Conservation (phyloP, 208 protist species). For the Porcisia hertigi region DNA sequence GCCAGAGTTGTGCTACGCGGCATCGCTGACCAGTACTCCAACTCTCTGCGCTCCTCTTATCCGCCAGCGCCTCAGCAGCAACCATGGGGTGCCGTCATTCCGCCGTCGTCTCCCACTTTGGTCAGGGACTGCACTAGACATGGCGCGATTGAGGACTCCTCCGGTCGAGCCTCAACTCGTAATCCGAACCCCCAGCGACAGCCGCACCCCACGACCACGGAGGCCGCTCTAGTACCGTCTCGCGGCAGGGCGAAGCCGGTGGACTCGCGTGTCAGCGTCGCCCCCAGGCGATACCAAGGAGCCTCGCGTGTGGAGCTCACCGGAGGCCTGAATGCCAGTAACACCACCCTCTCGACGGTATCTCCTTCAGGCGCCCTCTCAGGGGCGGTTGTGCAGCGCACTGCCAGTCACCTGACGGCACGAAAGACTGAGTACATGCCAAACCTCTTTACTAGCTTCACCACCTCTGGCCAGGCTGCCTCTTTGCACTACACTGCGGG, state of each 20-base stretch:
- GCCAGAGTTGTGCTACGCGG: constrained; percentile 8
- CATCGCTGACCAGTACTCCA: constrained; percentile 21
- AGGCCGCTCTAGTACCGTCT: neutral
- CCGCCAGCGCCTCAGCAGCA: constrained; percentile 12
- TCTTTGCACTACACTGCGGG: constrained; percentile 33
- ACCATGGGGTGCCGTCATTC: neutral
- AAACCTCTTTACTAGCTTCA: constrained; percentile 30
- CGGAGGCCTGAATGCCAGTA: neutral
- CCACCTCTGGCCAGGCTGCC: constrained; percentile 17
- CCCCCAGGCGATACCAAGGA: constrained; percentile 16
- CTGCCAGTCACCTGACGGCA: constrained; percentile 6
- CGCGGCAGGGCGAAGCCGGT: constrained; percentile 6
- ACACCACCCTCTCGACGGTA: neutral
- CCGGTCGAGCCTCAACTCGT: neutral
- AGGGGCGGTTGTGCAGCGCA: constrained; percentile 11
- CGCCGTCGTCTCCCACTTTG: neutral
- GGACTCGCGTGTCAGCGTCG: constrained; percentile 8
- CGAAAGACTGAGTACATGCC: constrained; percentile 34
- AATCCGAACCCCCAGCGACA: neutral
- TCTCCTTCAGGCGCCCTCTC: neutral
- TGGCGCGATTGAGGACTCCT: neutral
- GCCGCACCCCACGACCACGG: neutral
- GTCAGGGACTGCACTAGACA: neutral
- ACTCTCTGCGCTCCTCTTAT: constrained; percentile 29
- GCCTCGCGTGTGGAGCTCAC: constrained; percentile 8